These are phyloP conservation scores for Diplodia mutila DNA, from an alignment of 2,329 filamentous ascomycete species.

Conservation along the genomic window DNA sequence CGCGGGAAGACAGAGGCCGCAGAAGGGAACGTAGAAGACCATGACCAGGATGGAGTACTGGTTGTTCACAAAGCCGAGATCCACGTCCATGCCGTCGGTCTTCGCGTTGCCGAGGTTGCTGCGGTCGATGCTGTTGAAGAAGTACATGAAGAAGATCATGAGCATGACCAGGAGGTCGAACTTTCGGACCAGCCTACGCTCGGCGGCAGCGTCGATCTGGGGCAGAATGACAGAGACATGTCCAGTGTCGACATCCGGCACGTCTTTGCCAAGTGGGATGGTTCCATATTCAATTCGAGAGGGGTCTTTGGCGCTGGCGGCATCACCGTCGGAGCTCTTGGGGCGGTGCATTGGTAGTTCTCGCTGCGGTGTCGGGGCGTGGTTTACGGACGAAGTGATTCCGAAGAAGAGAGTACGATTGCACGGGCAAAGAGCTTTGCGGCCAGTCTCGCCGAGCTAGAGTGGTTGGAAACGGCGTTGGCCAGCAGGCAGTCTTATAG, in stretches of 20 bases:
- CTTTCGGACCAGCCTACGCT: conserved; percentile 22
- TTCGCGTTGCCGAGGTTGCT: conserved; percentile 41
- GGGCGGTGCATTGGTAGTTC: background rate
- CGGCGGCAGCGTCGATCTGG: background rate
- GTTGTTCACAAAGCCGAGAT: conserved; percentile 36
- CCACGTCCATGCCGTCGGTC: conserved; percentile 36
- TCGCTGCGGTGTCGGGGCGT: too few species aligned
- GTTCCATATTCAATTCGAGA: background rate
- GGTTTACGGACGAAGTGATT: background rate
- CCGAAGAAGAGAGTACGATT: background rate
- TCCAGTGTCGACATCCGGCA: background rate
- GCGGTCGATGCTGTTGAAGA: conserved; percentile 31
- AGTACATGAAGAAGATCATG: conserved; percentile 25
- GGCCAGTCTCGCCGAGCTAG: background rate
- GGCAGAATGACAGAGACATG: background rate
- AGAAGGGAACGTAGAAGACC: conserved; percentile 41
- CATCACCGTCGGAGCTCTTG: background rate
- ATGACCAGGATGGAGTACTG: conserved; percentile 40
- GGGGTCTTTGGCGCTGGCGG: conserved; percentile 4
- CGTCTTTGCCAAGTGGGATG: background rate
- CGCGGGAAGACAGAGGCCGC: conserved; percentile 22
- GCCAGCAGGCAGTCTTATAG: conserved; percentile 7
- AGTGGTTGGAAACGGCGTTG: background rate
- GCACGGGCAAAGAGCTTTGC: background rate
- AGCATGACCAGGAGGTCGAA: conserved; percentile 19